Conservation (phyloP, 2,329 filamentous ascomycete genomes). For the Scedosporium dehoogii region DNA sequence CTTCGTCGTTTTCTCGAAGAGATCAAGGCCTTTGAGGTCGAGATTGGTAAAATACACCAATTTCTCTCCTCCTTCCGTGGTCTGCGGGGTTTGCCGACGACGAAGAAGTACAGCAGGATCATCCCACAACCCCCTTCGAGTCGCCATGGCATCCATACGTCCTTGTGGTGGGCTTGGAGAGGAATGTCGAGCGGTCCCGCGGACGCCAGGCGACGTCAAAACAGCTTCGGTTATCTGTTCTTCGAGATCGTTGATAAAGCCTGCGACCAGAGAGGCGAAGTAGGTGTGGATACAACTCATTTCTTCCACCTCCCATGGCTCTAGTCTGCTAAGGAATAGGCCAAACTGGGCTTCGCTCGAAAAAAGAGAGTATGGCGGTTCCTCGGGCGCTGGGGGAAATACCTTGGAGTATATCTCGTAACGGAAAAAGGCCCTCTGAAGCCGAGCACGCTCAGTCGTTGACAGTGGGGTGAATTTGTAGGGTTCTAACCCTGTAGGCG, state of each 20-base stretch:
- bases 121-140: neutral
- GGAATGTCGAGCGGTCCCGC: too few species aligned
- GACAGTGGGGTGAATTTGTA: neutral
- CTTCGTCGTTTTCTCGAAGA: neutral
- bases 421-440: conserved; percentile 6
- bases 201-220: neutral
- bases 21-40: neutral
- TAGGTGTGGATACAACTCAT: conserved; percentile 4
- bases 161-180: neutral
- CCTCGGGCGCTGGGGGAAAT: neutral
- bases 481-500: neutral
- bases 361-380: neutral
- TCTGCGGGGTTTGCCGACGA: too few species aligned
- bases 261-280: neutral
- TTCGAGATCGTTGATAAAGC: neutral
- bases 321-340: neutral
- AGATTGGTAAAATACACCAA: neutral
- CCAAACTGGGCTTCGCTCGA: neutral
- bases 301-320: conserved; percentile 6
- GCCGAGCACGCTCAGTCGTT: neutral
- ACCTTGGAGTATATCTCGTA: conserved; percentile 4
- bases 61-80: neutral
- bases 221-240: neutral
- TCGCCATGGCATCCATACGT: neutral
- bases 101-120: neutral